Evolutionary conservation across 495 filamentous ascomycete species (phyloP).

Genomic region (Eremomyces bilateralis): DNA sequence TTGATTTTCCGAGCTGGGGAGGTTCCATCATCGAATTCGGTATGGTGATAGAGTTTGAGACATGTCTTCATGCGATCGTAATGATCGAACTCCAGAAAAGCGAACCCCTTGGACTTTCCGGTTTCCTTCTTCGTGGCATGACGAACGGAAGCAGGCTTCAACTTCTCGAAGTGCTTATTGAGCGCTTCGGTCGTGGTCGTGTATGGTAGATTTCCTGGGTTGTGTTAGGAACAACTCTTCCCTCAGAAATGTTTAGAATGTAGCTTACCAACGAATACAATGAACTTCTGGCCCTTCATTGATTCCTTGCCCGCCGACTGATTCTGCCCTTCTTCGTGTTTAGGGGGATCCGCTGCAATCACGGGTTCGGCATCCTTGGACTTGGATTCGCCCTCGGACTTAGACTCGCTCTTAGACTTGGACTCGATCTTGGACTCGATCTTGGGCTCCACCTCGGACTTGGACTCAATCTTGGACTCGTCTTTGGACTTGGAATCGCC

Average conservation of each 20-base stretch:
- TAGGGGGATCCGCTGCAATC: neutral
- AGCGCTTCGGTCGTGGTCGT: slow-evolving; percentile 46
- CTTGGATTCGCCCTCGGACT: slow-evolving; percentile 1
- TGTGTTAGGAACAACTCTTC: slow-evolving; percentile 3
- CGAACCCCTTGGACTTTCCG: slow-evolving; percentile 58
- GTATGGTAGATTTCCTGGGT: slow-evolving; percentile 67
- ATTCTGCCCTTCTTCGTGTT: slow-evolving; percentile 1
- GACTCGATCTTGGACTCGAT: slow-evolving; percentile 2
- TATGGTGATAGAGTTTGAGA: slow-evolving; percentile 73
- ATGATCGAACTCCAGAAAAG: slow-evolving; percentile 78
- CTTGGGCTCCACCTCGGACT: too few species aligned
- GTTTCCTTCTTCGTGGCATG: slow-evolving; percentile 50
- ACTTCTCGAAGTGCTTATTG: slow-evolving; percentile 50
- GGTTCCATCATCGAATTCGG: slow-evolving; percentile 47
- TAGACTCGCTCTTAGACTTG: neutral
- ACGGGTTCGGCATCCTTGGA: slow-evolving; percentile 2
- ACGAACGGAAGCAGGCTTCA: slow-evolving; percentile 51
- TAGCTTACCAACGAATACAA: slow-evolving; percentile 56
- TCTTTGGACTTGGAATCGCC: too few species aligned
- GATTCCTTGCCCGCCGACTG: slow-evolving; percentile 9
- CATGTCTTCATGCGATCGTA: slow-evolving; percentile 91
- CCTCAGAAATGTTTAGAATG: slow-evolving; percentile 60
- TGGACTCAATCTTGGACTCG: too few species aligned
- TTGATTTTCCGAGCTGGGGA: slow-evolving; percentile 52
- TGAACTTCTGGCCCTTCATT: slow-evolving; percentile 34